Base-by-base conservation (phyloP, 495 filamentous ascomycete genomes). In the Neurospora intermedia region DNA sequence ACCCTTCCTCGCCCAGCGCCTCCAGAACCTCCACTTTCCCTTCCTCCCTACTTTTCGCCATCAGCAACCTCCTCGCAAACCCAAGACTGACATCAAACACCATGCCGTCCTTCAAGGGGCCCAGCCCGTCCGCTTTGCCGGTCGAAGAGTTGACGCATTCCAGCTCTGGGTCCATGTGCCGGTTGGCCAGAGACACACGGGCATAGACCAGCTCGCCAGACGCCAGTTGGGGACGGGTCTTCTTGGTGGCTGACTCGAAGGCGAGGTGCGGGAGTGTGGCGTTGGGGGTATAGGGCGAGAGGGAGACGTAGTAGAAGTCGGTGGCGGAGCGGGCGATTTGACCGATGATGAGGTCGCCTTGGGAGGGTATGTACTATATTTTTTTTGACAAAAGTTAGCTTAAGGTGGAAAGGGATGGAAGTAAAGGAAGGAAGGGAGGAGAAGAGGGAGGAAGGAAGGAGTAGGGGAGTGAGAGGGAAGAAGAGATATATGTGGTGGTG, bases 221-320 rank as follows among this genome's bases (percentile, higher is more conserved):
- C 46, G 83, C 81, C 74, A 99, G 86, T 72, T 91, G 86, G 4
- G 96, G 96, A 10, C 94, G 88, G 4, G 93, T 96, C 80, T 98
- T 99, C 80, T 93, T 96, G 43, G 90, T 94, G 35, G 93, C 96
- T 73, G 89, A 88, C 81, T 97, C 94, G 79, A 99, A 99, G 31
- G 94, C 88, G 9, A 99, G 87, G 76, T 97, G 92, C 0, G 93
- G 93, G 1, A 99, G 88, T 10, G 91, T 83, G 3, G 93, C 94
- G 75, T 89, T 87, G 10, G 93, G 80, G 1, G 91, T 91, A 79
- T 96, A 89, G 27, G 85, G 84, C n/a, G 85, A 82, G 48, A 86
- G 78, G 74, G 78, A 83, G 73, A 85, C 84, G 73, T 91, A 91
- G 85, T 92, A 98, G 75, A 86, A 86, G 76, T 99, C 96, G 35